Evolutionary conservation across 768 basidiomycete species (phyloP), one percentile per base, ranked within the genome.

Genomic region (Inosperma sp.): DNA sequence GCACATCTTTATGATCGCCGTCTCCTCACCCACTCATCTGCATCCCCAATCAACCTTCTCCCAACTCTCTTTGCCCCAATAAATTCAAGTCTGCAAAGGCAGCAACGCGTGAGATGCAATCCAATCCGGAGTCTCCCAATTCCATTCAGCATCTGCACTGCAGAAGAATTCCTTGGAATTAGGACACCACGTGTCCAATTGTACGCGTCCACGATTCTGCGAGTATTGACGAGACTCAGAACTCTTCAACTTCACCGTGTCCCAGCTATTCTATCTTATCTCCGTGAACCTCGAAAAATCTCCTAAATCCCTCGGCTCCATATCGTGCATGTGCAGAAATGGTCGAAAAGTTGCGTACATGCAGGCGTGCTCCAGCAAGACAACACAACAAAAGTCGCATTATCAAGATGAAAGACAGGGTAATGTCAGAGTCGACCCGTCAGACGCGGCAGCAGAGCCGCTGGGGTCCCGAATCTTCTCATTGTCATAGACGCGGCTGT

Each of bases 71-170:
- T 75, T 51, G 88, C 81, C 7, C 83, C 86, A 49, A 88, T 88
- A 48, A 87, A 72, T 62, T 80, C 67, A 9, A 88, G 63, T 6
- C 69, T 88, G 86, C 1, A 79, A 63, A 14, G 85, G 83, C 17
- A 88, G 73, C 5, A 88, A 68, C 33, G 85, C 73, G 49, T 88
- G 86, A 3, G 86, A 84, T 12, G 86, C 83, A 58, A 88, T 87
- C 86, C 86, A 88, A 60, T 88, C 85, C 0, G 86, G 86, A 45
- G 71, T 74, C 57, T 81, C 75, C 86, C 86, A 88, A 55, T 87
- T 84, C 86, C 86, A 88, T 59, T 85, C 85, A 1, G 85, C 86
- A 53, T 88, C 84, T 2, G 86, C 86, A 36, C 76, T 79, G 60
- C 84, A 87, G 42, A 88, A 83, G 62, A 88, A 84, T 58, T 86